Percentiles rank a stretch among this genome's conserved stretches.
Conservation (phyloP, 176 grass and related monocot genomes). For the Aegilops sharonensis region DNA sequence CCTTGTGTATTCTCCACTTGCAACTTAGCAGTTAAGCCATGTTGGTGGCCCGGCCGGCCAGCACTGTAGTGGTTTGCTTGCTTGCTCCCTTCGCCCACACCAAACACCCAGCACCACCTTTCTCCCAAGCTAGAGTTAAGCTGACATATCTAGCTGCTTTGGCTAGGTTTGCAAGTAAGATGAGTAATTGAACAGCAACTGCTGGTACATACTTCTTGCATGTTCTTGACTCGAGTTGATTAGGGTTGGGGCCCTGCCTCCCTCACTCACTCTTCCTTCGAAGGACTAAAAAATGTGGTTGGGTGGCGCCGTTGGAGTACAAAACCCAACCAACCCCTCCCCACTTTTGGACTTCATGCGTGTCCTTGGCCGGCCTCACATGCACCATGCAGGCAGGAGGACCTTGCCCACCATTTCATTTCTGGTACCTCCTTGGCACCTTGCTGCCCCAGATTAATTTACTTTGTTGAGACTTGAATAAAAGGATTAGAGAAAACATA, state of each 20-base stretch:
- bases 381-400: conserved; percentile 24
- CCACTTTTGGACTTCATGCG: conserved; percentile 24
- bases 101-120: neutral
- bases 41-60: conserved; percentile 31
- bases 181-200: conserved; percentile 49
- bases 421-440: neutral
- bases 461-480: neutral
- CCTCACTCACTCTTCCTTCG: neutral
- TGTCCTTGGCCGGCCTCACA: conserved; percentile 27
- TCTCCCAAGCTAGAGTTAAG: neutral
- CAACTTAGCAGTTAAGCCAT: conserved; percentile 35
- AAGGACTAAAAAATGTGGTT: neutral
- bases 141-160: neutral
- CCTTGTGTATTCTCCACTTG: conserved; percentile 4
- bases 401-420: neutral
- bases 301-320: conserved; percentile 24
- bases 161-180: conserved; percentile 49
- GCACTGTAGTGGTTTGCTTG: neutral
- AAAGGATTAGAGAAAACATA: neutral
- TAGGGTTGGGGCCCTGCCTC: neutral
- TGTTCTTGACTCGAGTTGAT: conserved; percentile 22
- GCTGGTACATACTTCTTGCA: neutral
- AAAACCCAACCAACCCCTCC: conserved; percentile 22
- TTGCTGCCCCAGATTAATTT: neutral
- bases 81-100: conserved; percentile 35